phyloP scores from a whole-genome alignment of 352 stramenopile genomes.

The Phytophthora pluvialis region DNA sequence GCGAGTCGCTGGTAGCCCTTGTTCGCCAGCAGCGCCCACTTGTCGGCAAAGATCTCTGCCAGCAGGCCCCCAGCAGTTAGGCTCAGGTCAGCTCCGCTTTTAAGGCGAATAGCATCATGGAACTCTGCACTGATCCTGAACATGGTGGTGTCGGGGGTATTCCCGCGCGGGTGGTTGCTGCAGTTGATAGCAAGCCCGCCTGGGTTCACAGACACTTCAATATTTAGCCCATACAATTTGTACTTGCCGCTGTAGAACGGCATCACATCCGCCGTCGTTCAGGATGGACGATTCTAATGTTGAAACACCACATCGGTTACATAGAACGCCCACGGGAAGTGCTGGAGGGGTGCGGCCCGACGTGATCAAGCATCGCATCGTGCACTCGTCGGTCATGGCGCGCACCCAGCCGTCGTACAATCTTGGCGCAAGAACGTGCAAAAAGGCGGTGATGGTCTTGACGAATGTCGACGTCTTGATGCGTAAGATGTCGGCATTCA shows the following conservation, averaged over 20 bases:
- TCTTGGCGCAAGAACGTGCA: neutral
- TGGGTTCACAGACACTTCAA: neutral
- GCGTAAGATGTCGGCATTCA: slow-evolving; percentile 1
- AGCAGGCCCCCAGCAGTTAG: neutral
- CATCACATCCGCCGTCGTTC: slow-evolving; percentile 1
- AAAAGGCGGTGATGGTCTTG: neutral
- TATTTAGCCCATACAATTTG: slow-evolving; percentile 6
- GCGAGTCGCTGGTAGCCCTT: slow-evolving; percentile 2
- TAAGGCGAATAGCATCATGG: neutral
- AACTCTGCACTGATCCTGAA: slow-evolving; percentile 4
- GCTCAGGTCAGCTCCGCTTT: neutral
- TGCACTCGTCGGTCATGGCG: neutral
- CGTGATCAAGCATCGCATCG: slow-evolving; percentile 1
- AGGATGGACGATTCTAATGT: neutral
- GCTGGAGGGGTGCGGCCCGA: slow-evolving; percentile 1
- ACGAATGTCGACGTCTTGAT: slow-evolving; percentile 6
- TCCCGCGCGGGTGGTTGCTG: slow-evolving; percentile 1
- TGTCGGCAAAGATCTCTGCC: neutral
- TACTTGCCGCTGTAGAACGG: slow-evolving; percentile 13
- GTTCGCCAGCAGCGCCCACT: slow-evolving; percentile 3
- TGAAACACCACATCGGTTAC: slow-evolving; percentile 13
- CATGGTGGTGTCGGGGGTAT: slow-evolving; percentile 1
- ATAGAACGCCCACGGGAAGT: slow-evolving; percentile 8
- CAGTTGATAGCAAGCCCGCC: slow-evolving; percentile 1
- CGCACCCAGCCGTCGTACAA: neutral